Conservation (phyloP, 2,329 filamentous ascomycete species). For the Paramyrothecium sp. region DNA sequence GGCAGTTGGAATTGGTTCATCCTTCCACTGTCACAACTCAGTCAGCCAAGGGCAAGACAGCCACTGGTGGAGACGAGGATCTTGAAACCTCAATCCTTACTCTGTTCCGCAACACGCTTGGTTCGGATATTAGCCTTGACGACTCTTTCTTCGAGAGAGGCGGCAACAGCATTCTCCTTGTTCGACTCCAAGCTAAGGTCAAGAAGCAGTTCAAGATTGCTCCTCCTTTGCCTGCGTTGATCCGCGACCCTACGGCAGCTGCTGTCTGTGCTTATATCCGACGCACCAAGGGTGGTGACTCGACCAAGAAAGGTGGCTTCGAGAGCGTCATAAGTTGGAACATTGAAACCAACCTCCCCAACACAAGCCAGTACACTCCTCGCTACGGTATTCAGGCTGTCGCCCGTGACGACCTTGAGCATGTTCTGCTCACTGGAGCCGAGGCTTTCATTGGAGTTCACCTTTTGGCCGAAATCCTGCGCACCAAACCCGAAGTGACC, state of each 20-base stretch:
- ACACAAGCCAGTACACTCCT: slow-evolving; percentile 19
- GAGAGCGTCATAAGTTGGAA: slow-evolving; percentile 18
- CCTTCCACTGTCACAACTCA: slow-evolving; percentile 8
- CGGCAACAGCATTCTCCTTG: slow-evolving; percentile 21
- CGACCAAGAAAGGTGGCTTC: slow-evolving; percentile 12
- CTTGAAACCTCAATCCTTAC: slow-evolving; percentile 14
- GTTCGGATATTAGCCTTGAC: slow-evolving; percentile 9
- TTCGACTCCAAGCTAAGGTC: slow-evolving; percentile 20
- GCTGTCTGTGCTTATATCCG: slow-evolving; percentile 18
- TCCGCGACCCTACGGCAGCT: slow-evolving; percentile 18
- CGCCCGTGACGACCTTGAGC: slow-evolving; percentile 12
- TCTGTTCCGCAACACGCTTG: slow-evolving; percentile 16
- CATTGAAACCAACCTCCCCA: slow-evolving; percentile 19
- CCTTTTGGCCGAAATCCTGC: slow-evolving; percentile 15
- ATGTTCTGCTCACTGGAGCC: slow-evolving; percentile 15
- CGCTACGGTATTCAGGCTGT: slow-evolving; percentile 13
- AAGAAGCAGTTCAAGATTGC: slow-evolving; percentile 22
- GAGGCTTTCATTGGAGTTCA: slow-evolving; percentile 18
- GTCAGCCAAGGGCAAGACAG: neutral
- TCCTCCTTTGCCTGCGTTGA: slow-evolving; percentile 17
- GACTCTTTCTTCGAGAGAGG: slow-evolving; percentile 23
- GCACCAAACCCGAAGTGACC: slow-evolving; percentile 9
- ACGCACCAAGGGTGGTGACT: slow-evolving; percentile 13
- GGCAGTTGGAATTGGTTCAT: slow-evolving; percentile 14
- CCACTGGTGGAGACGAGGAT: slow-evolving; percentile 7